Conservation (phyloP, 768 basidiomycete species). For the Cystofilobasidium macerans region DNA sequence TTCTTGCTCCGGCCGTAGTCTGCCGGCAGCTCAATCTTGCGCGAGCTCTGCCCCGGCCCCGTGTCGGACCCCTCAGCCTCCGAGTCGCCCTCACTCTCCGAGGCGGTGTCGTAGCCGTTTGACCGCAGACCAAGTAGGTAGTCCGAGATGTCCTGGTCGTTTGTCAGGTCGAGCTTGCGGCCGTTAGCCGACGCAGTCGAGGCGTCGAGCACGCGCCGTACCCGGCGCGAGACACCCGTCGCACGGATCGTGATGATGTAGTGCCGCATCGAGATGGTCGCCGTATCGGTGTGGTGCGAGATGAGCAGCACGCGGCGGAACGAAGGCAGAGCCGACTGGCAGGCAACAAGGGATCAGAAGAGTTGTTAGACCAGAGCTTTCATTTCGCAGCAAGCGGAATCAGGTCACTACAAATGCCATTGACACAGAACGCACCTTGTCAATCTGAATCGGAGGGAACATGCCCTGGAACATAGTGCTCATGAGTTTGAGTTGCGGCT, state of each 20-base stretch:
- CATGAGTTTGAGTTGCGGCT: conserved; percentile 76
- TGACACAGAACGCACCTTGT: conserved; percentile 36
- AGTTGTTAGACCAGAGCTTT: too few species aligned
- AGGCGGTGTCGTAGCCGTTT: conserved; percentile 52
- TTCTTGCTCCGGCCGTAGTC: conserved; percentile 64
- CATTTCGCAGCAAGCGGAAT: too few species aligned
- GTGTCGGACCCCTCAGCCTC: conserved; percentile 28
- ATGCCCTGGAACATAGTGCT: conserved; percentile 93
- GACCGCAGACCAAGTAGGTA: conserved; percentile 60
- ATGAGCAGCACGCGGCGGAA: conserved; percentile 81
- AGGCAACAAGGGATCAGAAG: neutral
- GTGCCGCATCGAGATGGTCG: conserved; percentile 84
- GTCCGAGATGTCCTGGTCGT: conserved; percentile 89
- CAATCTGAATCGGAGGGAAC: conserved; percentile 71
- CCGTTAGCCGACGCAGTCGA: conserved; percentile 9
- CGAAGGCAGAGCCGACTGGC: conserved; percentile 55
- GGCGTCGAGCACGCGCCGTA: conserved; percentile 66
- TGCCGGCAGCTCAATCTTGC: conserved; percentile 62
- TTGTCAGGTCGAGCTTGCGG: conserved; percentile 59
- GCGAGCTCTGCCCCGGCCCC: conserved; percentile 47
- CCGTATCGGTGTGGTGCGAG: conserved; percentile 74
- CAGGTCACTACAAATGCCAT: too few species aligned
- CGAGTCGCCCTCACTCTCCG: conserved; percentile 54
- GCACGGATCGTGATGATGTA: conserved; percentile 91
- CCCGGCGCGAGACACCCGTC: conserved; percentile 82